These are phyloP conservation scores for Asclepias syriaca DNA, from an alignment of 257 asterid genomes.

Conservation along the genomic window DNA sequence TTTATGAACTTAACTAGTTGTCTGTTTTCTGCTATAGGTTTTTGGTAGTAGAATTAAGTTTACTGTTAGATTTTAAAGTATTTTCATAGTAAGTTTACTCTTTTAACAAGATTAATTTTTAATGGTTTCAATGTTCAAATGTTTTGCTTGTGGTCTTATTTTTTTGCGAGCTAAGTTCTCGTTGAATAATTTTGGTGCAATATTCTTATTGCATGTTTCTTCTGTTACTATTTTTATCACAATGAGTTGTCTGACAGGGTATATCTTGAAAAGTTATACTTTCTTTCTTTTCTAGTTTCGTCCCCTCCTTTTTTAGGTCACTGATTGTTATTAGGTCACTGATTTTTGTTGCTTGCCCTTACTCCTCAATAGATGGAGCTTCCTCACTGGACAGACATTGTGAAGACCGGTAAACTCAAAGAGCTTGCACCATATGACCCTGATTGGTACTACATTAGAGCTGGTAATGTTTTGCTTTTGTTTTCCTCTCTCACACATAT, in stretches of 20 bases:
- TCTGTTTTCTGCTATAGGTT: background rate
- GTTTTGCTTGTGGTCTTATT: background rate
- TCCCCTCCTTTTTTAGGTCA: too few relatives aligned
- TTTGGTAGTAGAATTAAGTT: background rate
- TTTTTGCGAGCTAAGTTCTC: background rate
- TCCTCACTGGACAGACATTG: constrained; percentile 91
- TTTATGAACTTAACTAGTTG: background rate
- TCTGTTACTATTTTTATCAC: background rate
- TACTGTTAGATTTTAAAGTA: background rate
- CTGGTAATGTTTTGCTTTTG: constrained; percentile 40
- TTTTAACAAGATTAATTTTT: too few relatives aligned
- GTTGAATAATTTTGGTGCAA: background rate
- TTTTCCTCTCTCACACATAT: too few relatives aligned
- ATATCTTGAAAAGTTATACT: too few relatives aligned
- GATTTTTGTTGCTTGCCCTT: background rate
- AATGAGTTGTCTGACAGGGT: background rate
- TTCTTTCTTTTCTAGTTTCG: background rate
- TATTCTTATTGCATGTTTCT: background rate
- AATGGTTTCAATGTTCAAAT: background rate
- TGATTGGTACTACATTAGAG: constrained; percentile 93
- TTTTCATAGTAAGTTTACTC: too few relatives aligned
- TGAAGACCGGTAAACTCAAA: constrained; percentile 77
- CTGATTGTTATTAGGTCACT: background rate
- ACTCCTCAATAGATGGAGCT: constrained; percentile 59
- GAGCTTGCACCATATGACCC: constrained; percentile 95